phyloP scores from a whole-genome alignment of 2,329 filamentous ascomycete species.

The Diaporthe vaccinii region DNA sequence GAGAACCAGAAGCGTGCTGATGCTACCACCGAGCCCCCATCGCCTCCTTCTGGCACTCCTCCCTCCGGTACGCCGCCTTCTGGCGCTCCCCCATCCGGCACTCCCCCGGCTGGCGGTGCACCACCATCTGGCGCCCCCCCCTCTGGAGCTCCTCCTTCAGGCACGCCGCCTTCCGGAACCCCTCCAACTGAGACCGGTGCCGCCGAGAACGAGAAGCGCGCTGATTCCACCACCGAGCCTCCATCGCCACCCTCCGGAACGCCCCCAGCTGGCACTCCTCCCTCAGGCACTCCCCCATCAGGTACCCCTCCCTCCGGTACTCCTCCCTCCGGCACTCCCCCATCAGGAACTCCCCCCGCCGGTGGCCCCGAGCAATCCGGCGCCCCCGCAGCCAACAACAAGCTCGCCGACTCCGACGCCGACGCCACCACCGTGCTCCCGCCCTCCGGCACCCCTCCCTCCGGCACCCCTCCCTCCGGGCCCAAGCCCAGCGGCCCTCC shows the following conservation, averaged over 20 bases:
- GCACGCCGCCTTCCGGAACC: not conserved
- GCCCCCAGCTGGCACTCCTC: not conserved
- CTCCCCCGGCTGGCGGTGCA: not conserved
- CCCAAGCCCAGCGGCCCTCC: not conserved
- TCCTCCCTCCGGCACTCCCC: not conserved
- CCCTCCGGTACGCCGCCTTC: not conserved
- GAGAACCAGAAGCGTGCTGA: not conserved
- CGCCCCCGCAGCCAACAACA: not conserved
- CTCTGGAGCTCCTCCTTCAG: not conserved
- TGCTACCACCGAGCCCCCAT: not conserved
- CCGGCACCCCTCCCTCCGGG: not conserved
- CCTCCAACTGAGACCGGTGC: not conserved
- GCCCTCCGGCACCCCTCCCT: not conserved
- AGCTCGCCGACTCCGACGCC: not conserved
- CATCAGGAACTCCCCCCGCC: not conserved
- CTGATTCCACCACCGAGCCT: not conserved
- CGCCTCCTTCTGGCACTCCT: not conserved
- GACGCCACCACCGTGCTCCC: not conserved
- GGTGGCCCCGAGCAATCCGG: not conserved
- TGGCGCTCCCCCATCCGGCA: not conserved
- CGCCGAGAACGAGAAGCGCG: slow-evolving; percentile 5
- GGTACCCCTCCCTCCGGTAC: not conserved
- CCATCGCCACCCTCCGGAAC: not conserved
- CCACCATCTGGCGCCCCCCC: not conserved
- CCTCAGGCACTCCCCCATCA: not conserved